These are phyloP conservation scores for Solanum sejunctum DNA, from an alignment of 257 asterid genomes.

Conservation along the genomic window DNA sequence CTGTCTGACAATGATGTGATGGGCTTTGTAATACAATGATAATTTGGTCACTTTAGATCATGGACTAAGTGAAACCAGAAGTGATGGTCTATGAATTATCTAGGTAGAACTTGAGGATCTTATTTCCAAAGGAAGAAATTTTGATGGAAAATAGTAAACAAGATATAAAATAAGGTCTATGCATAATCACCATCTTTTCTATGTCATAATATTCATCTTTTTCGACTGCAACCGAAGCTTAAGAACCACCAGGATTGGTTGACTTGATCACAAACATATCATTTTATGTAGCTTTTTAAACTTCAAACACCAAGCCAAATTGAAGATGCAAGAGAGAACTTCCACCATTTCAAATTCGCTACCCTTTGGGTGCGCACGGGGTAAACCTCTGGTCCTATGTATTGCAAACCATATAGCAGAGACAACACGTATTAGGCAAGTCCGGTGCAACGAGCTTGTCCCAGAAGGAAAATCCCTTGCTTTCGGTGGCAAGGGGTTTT, in stretches of 20 bases:
- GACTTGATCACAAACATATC: not conserved
- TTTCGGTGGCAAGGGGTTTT: no score
- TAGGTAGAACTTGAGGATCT: not conserved
- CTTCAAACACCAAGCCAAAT: not conserved
- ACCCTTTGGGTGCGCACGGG: no score
- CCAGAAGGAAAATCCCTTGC: no score
- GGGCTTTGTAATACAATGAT: not conserved
- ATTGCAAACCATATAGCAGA: no score
- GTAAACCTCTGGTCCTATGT: no score
- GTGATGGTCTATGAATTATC: not conserved
- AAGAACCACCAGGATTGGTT: not conserved
- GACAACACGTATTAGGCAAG: no score
- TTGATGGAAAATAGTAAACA: not conserved
- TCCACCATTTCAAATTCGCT: not conserved
- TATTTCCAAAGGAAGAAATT: not conserved
- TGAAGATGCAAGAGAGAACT: not conserved
- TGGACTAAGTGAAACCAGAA: not conserved
- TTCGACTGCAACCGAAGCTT: not conserved
- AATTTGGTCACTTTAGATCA: not conserved
- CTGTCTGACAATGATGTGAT: not conserved
- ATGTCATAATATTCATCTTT: not conserved
- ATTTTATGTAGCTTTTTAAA: not conserved
- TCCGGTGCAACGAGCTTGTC: no score
- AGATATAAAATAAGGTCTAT: not conserved
- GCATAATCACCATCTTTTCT: not conserved